phyloP scores from a whole-genome alignment of 495 filamentous ascomycete genomes.

The Penicillium pancosmium region DNA sequence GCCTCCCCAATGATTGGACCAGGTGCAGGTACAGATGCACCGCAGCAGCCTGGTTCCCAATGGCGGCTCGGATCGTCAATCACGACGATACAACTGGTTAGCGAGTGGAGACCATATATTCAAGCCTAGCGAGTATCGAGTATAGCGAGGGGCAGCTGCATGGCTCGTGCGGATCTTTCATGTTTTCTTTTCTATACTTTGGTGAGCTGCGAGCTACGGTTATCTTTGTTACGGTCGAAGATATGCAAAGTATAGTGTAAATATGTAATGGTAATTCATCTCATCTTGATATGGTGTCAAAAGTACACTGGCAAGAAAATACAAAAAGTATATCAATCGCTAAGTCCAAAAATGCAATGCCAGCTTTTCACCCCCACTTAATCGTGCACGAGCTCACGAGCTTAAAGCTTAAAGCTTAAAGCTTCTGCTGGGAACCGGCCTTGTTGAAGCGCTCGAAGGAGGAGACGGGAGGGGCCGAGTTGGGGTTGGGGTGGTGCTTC shows the following conservation, averaged over 20 bases:
- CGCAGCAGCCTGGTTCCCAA: neutral
- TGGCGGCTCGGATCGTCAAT: constrained; percentile 1
- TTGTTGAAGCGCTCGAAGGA: constrained; percentile 43
- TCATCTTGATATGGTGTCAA: constrained; percentile 6
- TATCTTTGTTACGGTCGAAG: neutral
- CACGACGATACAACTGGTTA: constrained; percentile 2
- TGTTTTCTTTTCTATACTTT: too few relatives aligned
- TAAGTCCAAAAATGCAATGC: constrained; percentile 21
- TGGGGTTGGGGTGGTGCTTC: constrained; percentile 52
- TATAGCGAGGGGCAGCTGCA: constrained; percentile 6
- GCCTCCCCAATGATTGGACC: neutral
- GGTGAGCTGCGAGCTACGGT: neutral
- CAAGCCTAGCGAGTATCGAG: neutral
- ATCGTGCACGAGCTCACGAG: too few relatives aligned
- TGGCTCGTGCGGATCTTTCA: neutral
- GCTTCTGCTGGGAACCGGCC: constrained; percentile 8
- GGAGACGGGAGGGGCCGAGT: constrained; percentile 48
- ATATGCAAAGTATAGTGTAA: neutral
- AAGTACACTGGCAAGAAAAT: neutral
- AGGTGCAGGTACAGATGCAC: neutral
- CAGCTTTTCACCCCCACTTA: neutral
- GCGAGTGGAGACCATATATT: neutral
- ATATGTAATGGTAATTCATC: neutral
- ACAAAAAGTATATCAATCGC: constrained; percentile 9
- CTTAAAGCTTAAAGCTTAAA: constrained; percentile 2